phyloP scores from a whole-genome alignment of 2,329 filamentous ascomycete species.

The Fusarium odoratissimum region DNA sequence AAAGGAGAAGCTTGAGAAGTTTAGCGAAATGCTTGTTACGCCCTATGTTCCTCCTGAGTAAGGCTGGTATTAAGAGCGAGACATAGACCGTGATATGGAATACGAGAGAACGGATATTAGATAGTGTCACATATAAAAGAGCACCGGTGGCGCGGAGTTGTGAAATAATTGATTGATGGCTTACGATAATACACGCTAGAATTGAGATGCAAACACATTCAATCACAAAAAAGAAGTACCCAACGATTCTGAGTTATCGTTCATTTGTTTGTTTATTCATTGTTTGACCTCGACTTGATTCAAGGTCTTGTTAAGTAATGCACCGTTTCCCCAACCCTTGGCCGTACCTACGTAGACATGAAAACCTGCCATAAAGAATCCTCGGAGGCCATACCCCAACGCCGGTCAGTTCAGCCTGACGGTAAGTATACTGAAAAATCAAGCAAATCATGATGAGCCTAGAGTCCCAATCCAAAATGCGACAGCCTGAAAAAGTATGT shows the following conservation, averaged over 20 bases:
- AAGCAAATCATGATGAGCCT: conserved; percentile 13
- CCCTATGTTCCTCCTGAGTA: conserved; percentile 76
- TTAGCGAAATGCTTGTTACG: conserved; percentile 84
- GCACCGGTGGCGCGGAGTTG: conserved; percentile 32
- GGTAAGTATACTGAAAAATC: conserved; percentile 27
- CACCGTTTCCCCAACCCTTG: conserved; percentile 1
- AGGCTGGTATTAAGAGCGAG: background rate
- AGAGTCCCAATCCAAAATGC: conserved; percentile 30
- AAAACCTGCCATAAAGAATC: conserved; percentile 10
- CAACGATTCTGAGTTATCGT: conserved; percentile 6
- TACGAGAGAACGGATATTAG: conserved; percentile 7
- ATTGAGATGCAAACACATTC: conserved; percentile 1
- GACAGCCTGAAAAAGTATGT: conserved; percentile 5
- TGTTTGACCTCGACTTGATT: conserved; percentile 19
- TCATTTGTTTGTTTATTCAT: conserved; percentile 29
- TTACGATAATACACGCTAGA: conserved; percentile 26
- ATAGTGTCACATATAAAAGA: conserved; percentile 14
- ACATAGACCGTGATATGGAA: conserved; percentile 8
- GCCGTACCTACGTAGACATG: conserved; percentile 12
- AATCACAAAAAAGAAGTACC: conserved; percentile 36
- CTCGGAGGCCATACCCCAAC: conserved; percentile 18
- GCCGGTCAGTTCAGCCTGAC: conserved; percentile 34
- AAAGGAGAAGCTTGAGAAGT: conserved; percentile 92
- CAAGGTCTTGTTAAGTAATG: conserved; percentile 16
- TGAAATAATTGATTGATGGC: conserved; percentile 20